A percentile compares a stretch with the other conserved stretches of the same genome.
These are phyloP conservation scores for Conticribra weissflogii DNA, from an alignment of 108 stramenopile genomes.

Conservation along the genomic window DNA sequence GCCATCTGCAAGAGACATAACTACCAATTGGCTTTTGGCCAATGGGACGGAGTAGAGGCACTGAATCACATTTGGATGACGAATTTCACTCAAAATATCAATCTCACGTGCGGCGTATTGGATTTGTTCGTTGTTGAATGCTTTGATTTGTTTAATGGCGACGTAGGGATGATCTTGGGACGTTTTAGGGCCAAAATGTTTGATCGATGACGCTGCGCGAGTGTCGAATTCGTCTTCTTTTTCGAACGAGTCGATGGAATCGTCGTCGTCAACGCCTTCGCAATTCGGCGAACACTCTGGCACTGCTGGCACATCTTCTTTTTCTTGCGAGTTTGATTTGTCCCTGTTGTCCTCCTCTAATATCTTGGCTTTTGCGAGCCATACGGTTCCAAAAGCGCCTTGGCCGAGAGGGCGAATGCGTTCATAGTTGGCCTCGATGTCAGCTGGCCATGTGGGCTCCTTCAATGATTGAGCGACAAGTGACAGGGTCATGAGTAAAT, in stretches of 20 bases:
- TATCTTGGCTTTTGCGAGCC: slow-evolving; percentile 65
- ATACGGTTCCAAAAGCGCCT: slow-evolving; percentile 77
- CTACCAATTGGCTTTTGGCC: slow-evolving; percentile 56
- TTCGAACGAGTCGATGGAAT: slow-evolving; percentile 29
- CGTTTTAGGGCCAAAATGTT: too few species aligned
- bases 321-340: not conserved
- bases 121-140: slow-evolving; percentile 64
- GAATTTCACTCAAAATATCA: slow-evolving; percentile 67
- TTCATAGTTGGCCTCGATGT: slow-evolving; percentile 72
- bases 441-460: slow-evolving; percentile 63
- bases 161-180: slow-evolving; percentile 43
- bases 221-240: slow-evolving; percentile 13
- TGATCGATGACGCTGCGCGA: not conserved
- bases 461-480: too few species aligned
- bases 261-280: slow-evolving; percentile 35
- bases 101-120: slow-evolving; percentile 83
- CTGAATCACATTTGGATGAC: slow-evolving; percentile 76
- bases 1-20: slow-evolving; percentile 67
- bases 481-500: too few species aligned
- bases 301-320: not conserved
- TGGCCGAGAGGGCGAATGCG: slow-evolving; percentile 70
- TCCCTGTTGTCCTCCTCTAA: not conserved
- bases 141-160: slow-evolving; percentile 81
- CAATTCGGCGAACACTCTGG: not conserved
- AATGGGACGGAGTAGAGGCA: slow-evolving; percentile 61